Percentiles rank a stretch among this genome's conserved stretches.
Evolutionary conservation across 2,329 filamentous ascomycete genomes (phyloP).

Genomic region (Orbilia quercus): DNA sequence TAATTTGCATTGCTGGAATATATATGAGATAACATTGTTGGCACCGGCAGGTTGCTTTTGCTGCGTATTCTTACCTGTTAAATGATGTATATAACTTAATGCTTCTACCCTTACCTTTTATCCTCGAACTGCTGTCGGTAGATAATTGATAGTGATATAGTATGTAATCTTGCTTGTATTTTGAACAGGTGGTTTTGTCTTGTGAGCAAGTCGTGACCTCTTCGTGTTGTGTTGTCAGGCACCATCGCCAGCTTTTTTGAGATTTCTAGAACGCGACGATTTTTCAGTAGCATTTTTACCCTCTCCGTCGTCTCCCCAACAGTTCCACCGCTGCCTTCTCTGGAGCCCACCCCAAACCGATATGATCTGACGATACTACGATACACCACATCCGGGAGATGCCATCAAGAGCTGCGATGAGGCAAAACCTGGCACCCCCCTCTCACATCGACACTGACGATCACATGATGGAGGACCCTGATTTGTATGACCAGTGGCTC

Average conservation of each 20-base stretch:
- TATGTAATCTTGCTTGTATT: too few species aligned
- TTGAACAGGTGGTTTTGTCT: too few species aligned
- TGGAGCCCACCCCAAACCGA: constrained; percentile 34
- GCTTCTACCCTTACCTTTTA: neutral
- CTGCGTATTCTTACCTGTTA: constrained; percentile 20
- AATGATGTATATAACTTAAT: constrained; percentile 38
- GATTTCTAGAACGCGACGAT: constrained; percentile 18
- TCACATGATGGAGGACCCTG: constrained; percentile 50
- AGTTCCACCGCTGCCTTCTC: constrained; percentile 55
- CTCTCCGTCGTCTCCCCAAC: constrained; percentile 53
- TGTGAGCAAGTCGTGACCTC: too few species aligned
- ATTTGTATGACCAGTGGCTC: constrained; percentile 76
- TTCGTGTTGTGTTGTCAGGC: constrained; percentile 42
- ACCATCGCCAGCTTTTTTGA: constrained; percentile 30
- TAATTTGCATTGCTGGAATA: constrained; percentile 33
- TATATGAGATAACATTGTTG: constrained; percentile 28
- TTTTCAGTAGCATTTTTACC: constrained; percentile 13
- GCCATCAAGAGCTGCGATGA: constrained; percentile 51
- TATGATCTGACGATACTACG: constrained; percentile 47
- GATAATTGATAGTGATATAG: too few species aligned
- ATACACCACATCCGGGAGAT: constrained; percentile 34
- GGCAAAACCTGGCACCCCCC: constrained; percentile 44
- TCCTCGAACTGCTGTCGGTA: too few species aligned
- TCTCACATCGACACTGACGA: constrained; percentile 43
- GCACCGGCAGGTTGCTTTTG: constrained; percentile 19